Evolutionary conservation across 140 eudicot genomes (phyloP).

Genomic region (Anethum foeniculum): DNA sequence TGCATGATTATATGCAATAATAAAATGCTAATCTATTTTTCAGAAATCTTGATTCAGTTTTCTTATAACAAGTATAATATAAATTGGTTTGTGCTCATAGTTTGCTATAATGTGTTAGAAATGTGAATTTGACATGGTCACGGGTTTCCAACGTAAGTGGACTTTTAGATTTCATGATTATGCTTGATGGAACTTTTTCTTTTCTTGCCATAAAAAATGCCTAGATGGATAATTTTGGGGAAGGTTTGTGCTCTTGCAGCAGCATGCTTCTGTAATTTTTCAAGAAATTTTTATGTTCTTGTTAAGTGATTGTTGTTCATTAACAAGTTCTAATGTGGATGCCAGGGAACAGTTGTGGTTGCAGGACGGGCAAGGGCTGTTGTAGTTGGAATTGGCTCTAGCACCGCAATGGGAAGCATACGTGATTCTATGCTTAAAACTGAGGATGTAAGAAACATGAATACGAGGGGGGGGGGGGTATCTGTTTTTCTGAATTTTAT

Average conservation of each 20-base stretch:
- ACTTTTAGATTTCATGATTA: not conserved
- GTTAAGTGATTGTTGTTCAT: not conserved
- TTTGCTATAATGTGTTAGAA: not conserved
- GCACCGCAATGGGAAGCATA: constrained; percentile 99
- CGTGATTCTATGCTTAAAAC: constrained; percentile 96
- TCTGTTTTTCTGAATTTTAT: not conserved
- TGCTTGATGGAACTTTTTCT: not conserved
- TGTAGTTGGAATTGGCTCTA: constrained; percentile 93
- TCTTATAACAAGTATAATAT: not conserved
- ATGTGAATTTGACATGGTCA: not conserved
- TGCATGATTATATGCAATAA: not conserved
- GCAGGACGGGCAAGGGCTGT: constrained; percentile 98
- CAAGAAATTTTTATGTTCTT: not conserved
- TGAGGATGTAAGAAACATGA: constrained; percentile 63
- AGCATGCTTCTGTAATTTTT: not conserved
- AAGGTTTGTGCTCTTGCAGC: not conserved
- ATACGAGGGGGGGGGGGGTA: not conserved
- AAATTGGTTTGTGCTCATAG: not conserved
- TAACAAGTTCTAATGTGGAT: constrained; percentile 16
- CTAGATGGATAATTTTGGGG: not conserved
- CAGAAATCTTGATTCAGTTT: not conserved
- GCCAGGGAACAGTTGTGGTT: constrained; percentile 92
- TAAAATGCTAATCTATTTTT: not conserved
- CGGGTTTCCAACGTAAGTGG: not conserved
- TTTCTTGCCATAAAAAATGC: not conserved